Evolutionary conservation across 768 basidiomycete genomes (phyloP), one percentile per base, ranked within the genome.

Genomic region (Rhodotorula sphaerocarpa): DNA sequence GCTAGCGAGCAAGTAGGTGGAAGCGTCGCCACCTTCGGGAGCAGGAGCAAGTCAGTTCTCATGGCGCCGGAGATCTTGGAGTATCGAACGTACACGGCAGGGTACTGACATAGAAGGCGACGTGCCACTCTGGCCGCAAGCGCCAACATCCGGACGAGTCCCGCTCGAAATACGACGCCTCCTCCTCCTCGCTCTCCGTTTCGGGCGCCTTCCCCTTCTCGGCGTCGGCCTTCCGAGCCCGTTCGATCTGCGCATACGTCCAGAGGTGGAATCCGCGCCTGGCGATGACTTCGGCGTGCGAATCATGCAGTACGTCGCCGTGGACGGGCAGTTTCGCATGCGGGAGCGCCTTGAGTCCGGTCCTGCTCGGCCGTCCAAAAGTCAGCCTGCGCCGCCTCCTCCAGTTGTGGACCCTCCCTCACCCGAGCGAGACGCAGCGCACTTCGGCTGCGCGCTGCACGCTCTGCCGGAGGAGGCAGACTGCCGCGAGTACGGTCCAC

Each of bases 231-330:
- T 56, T n/a, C n/a, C n/a, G n/a, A n/a, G n/a, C 48, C 4, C 36
- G 18, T 4, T 42, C 41, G 12, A 85, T 78, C 74, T 95, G 88
- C 60, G 86, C 82, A 36, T 90, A 74, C 50, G 90, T 77, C 89
- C 90, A 96, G 30, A 84, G 80, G 46, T 85, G 73, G 0, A 86
- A 83, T 14, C 85, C 84, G 34, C 92, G 80, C 25, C 89, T 81
- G 3, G 90, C 90, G n/a, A 95, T 79, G 27, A 92, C 82, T 75
- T 96, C 92, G 15, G 92, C 92, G 74, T 96, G 92, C 55, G 82
- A 85, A 71, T 95, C 92, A 71, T 92, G 90, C 23, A 95, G 67
- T 2, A 83, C 80, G 71, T 93, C 89, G 1, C 92, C 92, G 33
- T 78, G 77, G 9, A 74, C 70, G 0, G 90, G 83, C 0, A 90